These are phyloP conservation scores for Chlorella sp. DNA, from an alignment of 139 green algal genomes.

Conservation along the genomic window DNA sequence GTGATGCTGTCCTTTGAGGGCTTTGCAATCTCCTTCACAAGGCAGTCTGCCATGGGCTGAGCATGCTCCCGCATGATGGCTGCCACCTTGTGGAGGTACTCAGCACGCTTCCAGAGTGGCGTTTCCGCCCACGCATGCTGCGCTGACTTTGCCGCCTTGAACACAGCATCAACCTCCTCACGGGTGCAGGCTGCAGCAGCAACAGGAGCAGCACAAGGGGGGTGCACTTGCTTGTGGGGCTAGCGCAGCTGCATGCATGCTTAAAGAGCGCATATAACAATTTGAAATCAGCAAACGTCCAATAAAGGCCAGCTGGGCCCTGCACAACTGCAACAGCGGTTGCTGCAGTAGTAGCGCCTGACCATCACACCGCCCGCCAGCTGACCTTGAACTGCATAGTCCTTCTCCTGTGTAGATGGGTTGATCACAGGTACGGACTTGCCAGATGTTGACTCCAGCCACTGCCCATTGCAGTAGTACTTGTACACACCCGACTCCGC, in stretches of 20 bases:
- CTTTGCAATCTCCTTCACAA: slow-evolving; percentile 96
- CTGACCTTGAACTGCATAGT: slow-evolving; percentile 72
- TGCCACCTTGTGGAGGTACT: slow-evolving; percentile 72
- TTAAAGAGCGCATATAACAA: no score
- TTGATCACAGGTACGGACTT: slow-evolving; percentile 69
- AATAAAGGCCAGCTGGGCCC: no score
- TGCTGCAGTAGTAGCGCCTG: no score
- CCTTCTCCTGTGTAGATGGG: slow-evolving; percentile 55
- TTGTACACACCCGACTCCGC: slow-evolving; percentile 57
- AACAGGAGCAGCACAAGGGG: no score
- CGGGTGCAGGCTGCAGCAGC: slow-evolving; percentile 80
- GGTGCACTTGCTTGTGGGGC: no score
- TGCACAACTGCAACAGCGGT: no score
- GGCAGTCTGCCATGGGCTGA: slow-evolving; percentile 75
- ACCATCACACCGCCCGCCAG: no score
- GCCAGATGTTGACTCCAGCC: slow-evolving; percentile 62
- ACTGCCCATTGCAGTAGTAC: slow-evolving; percentile 73
- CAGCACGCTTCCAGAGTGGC: slow-evolving; percentile 84
- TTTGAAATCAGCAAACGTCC: no score
- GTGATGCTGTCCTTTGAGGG: slow-evolving; percentile 63
- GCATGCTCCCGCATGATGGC: slow-evolving; percentile 74
- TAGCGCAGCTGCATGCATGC: no score
- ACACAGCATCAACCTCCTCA: slow-evolving; percentile 81
- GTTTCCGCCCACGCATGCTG: slow-evolving; percentile 82
- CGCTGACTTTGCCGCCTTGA: slow-evolving; percentile 65